Percentiles rank a stretch among this genome's conserved stretches.
Conservation (phyloP, 352 stramenopile species). For the Globisporangium ultimum region DNA sequence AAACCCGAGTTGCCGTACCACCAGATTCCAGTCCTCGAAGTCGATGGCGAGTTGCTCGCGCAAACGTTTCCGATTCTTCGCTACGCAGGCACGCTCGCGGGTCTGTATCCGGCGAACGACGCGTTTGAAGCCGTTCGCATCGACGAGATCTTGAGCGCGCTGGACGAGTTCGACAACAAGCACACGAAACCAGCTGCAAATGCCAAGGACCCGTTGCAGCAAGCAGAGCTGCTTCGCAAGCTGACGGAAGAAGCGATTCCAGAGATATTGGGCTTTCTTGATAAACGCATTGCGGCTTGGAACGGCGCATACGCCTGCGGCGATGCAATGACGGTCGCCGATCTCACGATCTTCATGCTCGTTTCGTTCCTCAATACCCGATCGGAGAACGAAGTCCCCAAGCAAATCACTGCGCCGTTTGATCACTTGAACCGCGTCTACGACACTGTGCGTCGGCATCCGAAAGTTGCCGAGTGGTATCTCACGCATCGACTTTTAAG, state of each 20-base stretch:
- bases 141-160: slow-evolving; percentile 41
- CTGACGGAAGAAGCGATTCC: slow-evolving; percentile 35
- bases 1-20: slow-evolving; percentile 37
- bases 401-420: slow-evolving; percentile 23
- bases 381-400: slow-evolving; percentile 21
- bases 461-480: slow-evolving; percentile 48
- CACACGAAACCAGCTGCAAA: slow-evolving; percentile 28
- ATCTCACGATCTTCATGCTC: slow-evolving; percentile 47
- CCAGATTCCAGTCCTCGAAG: slow-evolving; percentile 37
- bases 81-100: slow-evolving; percentile 50
- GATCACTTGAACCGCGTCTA: slow-evolving; percentile 29
- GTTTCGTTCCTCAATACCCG: slow-evolving; percentile 37
- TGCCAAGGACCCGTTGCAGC: slow-evolving; percentile 23
- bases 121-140: slow-evolving; percentile 22
- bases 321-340: slow-evolving; percentile 35
- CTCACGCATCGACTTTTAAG: slow-evolving; percentile 4
- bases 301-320: slow-evolving; percentile 23
- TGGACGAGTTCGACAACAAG: slow-evolving; percentile 38
- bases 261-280: slow-evolving; percentile 30
- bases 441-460: slow-evolving; percentile 26
- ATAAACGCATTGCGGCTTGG: slow-evolving; percentile 32
- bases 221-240: slow-evolving; percentile 19
- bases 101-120: slow-evolving; percentile 36
- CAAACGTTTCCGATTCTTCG: slow-evolving; percentile 55
- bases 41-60: slow-evolving; percentile 37